A percentile compares a stretch with the other conserved stretches of the same genome.
phyloP scores from a whole-genome alignment of 257 asterid species.

The Parsonsia alboflavescens region DNA sequence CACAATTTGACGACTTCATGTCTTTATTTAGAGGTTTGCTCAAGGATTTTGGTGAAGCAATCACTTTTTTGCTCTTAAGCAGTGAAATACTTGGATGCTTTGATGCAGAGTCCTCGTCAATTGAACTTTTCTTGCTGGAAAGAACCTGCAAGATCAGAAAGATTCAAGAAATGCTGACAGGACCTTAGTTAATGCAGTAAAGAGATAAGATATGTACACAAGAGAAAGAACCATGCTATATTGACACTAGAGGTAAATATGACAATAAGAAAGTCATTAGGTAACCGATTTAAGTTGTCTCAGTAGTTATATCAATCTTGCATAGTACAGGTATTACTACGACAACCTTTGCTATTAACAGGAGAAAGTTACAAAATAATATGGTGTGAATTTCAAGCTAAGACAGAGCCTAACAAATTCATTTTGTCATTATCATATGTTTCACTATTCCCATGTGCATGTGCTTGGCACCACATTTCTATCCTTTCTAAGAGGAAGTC shows the following conservation, averaged over 20 bases:
- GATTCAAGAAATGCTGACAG: not conserved
- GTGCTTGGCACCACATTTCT: not conserved
- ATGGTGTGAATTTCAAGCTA: not conserved
- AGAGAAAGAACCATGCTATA: not conserved
- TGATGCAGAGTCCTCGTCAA: slow-evolving; percentile 26
- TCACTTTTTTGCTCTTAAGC: slow-evolving; percentile 55
- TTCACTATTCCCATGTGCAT: not conserved
- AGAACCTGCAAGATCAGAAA: slow-evolving; percentile 28
- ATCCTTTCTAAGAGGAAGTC: not conserved
- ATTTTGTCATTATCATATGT: not conserved
- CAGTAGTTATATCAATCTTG: not conserved
- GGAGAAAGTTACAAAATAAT: not conserved
- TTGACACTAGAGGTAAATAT: not conserved
- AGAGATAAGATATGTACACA: not conserved
- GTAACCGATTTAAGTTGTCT: not conserved
- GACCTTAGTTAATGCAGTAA: not conserved
- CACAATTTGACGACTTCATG: slow-evolving; percentile 34
- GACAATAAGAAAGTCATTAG: not conserved
- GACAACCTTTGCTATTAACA: not conserved
- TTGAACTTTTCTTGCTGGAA: slow-evolving; percentile 26
- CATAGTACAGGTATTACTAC: not conserved
- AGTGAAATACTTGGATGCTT: slow-evolving; percentile 45
- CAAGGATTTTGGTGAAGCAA: slow-evolving; percentile 44
- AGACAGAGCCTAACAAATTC: not conserved
- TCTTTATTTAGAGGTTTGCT: slow-evolving; percentile 35